These are phyloP conservation scores for Akebia trifoliata DNA, from an alignment of 164 flowering plant species.

Conservation along the genomic window DNA sequence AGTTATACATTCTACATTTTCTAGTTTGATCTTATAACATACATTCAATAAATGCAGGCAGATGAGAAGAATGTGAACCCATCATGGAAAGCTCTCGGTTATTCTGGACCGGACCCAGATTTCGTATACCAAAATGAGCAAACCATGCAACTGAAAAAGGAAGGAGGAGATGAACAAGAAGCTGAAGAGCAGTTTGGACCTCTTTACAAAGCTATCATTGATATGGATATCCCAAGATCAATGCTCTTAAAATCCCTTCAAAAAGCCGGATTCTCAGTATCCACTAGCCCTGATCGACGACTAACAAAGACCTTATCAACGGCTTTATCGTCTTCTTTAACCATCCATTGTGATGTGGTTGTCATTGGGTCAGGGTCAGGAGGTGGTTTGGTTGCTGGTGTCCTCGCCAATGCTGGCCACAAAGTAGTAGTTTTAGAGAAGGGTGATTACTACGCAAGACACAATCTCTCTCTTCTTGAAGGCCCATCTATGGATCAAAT, in stretches of 20 bases:
- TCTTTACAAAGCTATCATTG: slow-evolving; percentile 42
- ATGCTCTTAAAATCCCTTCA: slow-evolving; percentile 20
- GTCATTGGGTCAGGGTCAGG: slow-evolving; percentile 86
- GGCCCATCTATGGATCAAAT: slow-evolving; percentile 61
- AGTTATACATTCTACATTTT: too few species aligned
- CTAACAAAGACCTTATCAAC: neutral
- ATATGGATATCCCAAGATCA: slow-evolving; percentile 24
- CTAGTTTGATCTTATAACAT: too few species aligned
- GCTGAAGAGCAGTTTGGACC: slow-evolving; percentile 37
- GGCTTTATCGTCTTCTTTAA: slow-evolving; percentile 16
- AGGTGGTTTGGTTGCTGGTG: slow-evolving; percentile 74
- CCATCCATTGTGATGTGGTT: slow-evolving; percentile 64
- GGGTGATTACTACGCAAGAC: slow-evolving; percentile 59
- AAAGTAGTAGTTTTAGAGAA: slow-evolving; percentile 81
- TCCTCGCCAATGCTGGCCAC: slow-evolving; percentile 71
- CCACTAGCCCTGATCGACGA: neutral
- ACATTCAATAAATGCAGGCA: too few species aligned
- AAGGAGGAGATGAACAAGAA: slow-evolving; percentile 10
- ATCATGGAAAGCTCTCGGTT: slow-evolving; percentile 72
- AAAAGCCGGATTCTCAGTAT: slow-evolving; percentile 37
- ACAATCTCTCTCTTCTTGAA: slow-evolving; percentile 65
- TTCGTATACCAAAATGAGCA: slow-evolving; percentile 21
- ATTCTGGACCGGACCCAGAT: slow-evolving; percentile 65
- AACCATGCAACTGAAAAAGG: neutral
- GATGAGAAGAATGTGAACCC: slow-evolving; percentile 51